Evolutionary conservation across 306 rosid species (phyloP).

Genomic region (Luffa aegyptiaca): DNA sequence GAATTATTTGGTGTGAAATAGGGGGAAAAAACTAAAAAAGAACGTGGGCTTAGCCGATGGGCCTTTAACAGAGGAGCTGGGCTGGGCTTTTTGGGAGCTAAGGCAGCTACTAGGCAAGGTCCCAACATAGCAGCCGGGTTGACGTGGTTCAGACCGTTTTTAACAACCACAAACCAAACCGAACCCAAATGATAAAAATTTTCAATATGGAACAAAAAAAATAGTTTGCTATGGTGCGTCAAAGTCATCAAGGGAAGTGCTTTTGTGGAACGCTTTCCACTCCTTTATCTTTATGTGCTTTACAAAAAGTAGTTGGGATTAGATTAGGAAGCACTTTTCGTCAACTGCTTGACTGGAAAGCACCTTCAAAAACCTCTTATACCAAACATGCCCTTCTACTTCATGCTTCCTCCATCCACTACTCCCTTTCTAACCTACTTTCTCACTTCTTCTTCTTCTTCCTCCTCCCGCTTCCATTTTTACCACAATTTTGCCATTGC

Average conservation of each 20-base stretch:
- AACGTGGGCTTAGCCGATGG: too few relatives aligned
- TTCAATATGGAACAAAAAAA: not conserved
- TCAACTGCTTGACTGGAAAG: not conserved
- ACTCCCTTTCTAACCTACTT: not conserved
- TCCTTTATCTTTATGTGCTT: not conserved
- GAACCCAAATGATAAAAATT: too few relatives aligned
- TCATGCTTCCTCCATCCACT: not conserved
- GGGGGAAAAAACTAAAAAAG: too few relatives aligned
- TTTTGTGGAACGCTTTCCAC: not conserved
- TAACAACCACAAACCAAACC: not conserved
- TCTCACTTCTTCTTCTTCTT: not conserved
- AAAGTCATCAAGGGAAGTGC: not conserved
- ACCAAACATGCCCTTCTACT: not conserved
- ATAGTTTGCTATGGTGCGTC: not conserved
- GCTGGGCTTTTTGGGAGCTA: too few relatives aligned
- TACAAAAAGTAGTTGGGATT: not conserved
- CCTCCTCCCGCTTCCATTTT: not conserved
- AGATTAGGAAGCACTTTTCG: not conserved
- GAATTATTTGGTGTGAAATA: too few relatives aligned
- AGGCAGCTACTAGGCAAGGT: too few relatives aligned
- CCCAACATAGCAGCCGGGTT: not conserved
- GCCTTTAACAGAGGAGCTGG: too few relatives aligned
- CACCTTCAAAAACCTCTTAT: not conserved
- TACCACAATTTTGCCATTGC: not conserved
- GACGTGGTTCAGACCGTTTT: not conserved